Conservation (phyloP, 2,329 filamentous ascomycete genomes). For the Aspergillus sojae region DNA sequence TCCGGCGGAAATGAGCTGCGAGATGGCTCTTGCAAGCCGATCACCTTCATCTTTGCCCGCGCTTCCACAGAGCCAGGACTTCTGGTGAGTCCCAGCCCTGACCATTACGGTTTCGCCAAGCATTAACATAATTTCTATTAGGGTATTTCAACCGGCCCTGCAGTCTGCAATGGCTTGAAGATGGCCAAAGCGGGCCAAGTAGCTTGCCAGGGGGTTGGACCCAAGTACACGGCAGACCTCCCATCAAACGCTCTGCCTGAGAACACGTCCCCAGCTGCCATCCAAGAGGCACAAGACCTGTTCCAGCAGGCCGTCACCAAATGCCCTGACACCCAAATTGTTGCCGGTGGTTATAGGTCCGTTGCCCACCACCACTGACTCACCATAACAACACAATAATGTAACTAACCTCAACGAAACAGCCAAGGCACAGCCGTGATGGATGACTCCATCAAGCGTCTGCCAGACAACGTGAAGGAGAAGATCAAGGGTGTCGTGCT, state of each 20-base stretch:
- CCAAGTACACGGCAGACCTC: conserved; percentile 45
- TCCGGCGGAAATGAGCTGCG: conserved; percentile 42
- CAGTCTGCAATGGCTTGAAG: conserved; percentile 32
- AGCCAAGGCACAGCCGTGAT: conserved; percentile 50
- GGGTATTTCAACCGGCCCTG: conserved; percentile 37
- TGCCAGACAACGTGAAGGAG: conserved; percentile 30
- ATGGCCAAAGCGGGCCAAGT: conserved; percentile 21
- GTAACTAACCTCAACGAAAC: too few relatives aligned
- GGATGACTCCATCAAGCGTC: conserved; percentile 40
- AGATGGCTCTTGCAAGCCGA: conserved; percentile 41
- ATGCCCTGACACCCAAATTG: conserved; percentile 49
- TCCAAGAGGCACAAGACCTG: conserved; percentile 46
- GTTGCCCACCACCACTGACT: conserved; percentile 1
- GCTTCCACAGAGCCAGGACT: conserved; percentile 55
- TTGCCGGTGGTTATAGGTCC: conserved; percentile 49
- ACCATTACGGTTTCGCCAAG: not conserved
- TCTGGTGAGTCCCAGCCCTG: conserved; percentile 37
- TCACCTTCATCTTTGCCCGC: conserved; percentile 54
- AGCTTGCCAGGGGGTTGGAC: conserved; percentile 49
- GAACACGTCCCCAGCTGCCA: conserved; percentile 39
- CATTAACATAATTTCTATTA: conserved; percentile 6
- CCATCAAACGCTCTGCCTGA: conserved; percentile 41
- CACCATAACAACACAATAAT: not conserved
- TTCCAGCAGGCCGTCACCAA: conserved; percentile 47
- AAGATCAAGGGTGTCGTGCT: conserved; percentile 45